phyloP scores from a whole-genome alignment of 306 rosid genomes.

The Senna tora region DNA sequence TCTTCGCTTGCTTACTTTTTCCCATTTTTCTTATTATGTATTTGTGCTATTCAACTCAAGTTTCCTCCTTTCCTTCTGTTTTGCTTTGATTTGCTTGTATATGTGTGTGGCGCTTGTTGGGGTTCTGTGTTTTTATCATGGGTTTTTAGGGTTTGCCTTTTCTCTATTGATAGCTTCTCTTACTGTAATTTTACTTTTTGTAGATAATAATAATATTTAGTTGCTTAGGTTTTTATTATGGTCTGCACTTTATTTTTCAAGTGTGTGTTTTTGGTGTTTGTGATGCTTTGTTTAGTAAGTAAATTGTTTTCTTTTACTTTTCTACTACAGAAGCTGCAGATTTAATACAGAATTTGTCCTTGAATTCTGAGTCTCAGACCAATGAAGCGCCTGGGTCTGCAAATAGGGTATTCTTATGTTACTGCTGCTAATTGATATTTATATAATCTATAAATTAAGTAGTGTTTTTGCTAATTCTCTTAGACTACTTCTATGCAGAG shows the following conservation, averaged over 20 bases:
- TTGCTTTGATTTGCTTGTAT: background rate
- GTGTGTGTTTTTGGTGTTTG: slow-evolving; percentile 17
- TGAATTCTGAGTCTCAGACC: slow-evolving; percentile 47
- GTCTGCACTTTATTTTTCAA: background rate
- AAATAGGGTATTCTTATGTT: slow-evolving; percentile 41
- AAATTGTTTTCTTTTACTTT: slow-evolving; percentile 26
- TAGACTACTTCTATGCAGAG: slow-evolving; percentile 32
- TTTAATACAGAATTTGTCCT: slow-evolving; percentile 49
- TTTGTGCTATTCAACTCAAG: too few species aligned
- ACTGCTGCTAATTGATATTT: background rate
- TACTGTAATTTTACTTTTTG: background rate
- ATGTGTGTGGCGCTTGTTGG: background rate
- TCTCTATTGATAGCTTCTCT: background rate
- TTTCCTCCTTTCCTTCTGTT: background rate
- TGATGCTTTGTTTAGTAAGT: slow-evolving; percentile 3
- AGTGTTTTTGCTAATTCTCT: background rate
- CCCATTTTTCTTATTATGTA: background rate
- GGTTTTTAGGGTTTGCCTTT: background rate
- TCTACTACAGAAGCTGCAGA: slow-evolving; percentile 43
- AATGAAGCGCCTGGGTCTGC: slow-evolving; percentile 36
- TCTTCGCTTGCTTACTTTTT: background rate
- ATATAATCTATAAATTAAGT: background rate
- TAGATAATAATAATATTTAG: background rate
- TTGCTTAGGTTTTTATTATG: too few species aligned
- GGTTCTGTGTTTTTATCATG: background rate